These are phyloP conservation scores for Russula lepida DNA, from an alignment of 768 basidiomycete genomes.

Conservation along the genomic window DNA sequence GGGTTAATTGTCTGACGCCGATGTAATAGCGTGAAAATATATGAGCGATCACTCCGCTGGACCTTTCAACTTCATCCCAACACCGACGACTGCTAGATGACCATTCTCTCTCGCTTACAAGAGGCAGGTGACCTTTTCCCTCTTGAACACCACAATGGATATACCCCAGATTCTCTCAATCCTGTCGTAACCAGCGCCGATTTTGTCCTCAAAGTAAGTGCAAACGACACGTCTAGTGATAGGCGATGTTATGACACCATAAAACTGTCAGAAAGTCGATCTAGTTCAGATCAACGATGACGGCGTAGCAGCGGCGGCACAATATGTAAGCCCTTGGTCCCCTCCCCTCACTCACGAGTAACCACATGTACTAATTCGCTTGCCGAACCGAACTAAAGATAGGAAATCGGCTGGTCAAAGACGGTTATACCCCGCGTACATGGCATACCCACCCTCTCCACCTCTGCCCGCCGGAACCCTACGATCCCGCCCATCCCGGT, in stretches of 20 bases:
- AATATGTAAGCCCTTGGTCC: slow-evolving; percentile 6
- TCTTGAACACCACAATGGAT: neutral
- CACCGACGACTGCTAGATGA: slow-evolving; percentile 3
- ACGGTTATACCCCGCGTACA: slow-evolving; percentile 69
- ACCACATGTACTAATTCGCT: neutral
- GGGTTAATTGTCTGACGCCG: neutral
- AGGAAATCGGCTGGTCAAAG: slow-evolving; percentile 43
- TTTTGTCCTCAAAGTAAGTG: slow-evolving; percentile 18
- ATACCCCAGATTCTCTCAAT: slow-evolving; percentile 6
- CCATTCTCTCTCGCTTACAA: slow-evolving; percentile 9
- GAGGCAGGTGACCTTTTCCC: slow-evolving; percentile 1
- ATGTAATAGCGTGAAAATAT: neutral
- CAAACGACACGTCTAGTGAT: neutral
- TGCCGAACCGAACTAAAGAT: slow-evolving; percentile 40
- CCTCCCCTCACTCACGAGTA: neutral
- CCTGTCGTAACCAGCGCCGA: slow-evolving; percentile 20
- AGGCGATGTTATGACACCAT: neutral
- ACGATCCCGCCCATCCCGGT: slow-evolving; percentile 43
- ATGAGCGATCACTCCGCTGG: neutral
- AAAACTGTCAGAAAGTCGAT: slow-evolving; percentile 23
- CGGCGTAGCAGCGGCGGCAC: slow-evolving; percentile 17
- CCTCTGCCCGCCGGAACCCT: slow-evolving; percentile 60
- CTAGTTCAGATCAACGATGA: slow-evolving; percentile 23
- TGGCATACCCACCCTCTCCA: slow-evolving; percentile 77
- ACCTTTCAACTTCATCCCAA: neutral